Base-by-base conservation (phyloP, 495 filamentous ascomycete genomes). In the Trichocladium uniseriatum region DNA sequence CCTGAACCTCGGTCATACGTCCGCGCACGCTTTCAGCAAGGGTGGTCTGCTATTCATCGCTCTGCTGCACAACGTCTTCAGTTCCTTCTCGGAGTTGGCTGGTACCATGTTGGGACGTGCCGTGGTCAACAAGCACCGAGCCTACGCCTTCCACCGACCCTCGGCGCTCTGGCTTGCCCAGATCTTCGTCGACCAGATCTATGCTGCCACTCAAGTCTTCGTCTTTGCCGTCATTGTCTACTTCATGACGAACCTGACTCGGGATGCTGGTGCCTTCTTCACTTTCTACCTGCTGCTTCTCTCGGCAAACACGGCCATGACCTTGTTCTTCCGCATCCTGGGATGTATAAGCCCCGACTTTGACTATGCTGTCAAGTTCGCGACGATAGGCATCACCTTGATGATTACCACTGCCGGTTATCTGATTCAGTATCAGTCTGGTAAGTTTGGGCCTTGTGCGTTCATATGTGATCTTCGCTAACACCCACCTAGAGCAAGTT, bases 281-380 rank as follows among this genome's bases (percentile, higher is more conserved):
- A 84, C 68, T n/a, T 91, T 87, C 57, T 77, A 78, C 46, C 66
- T 91, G 43, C 62, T 89, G 43, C 80, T 89, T 36, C 65, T 87
- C 5, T 75, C 73, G 2, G 82, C 79, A 4, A 89, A 89, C 53
- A 69, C 87, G 34, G 77, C 79, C 3, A 88, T 89, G 83, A 87
- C 86, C 0, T 71, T 89, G 6, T 83, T 86, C 58, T 89, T 89
- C 76, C 69, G 86, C 51, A 86, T 84, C 1, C 77, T 89, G 11
- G 86, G 81, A 16, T 89, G 84, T 56, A 46, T 92, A 11, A 85
- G 83, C 48, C 85, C 87, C 0, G 85, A 88, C 52, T 92, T 92
- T 51, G 87, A 92, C 56, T 88, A 85, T 41, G 87, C 87, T 8
- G 84, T 89, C 59, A 88, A 86, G 62, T 84, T 87, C 57, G 87